Evolutionary conservation across 441 rosid species (phyloP).

Genomic region (Jatropha podagrica): DNA sequence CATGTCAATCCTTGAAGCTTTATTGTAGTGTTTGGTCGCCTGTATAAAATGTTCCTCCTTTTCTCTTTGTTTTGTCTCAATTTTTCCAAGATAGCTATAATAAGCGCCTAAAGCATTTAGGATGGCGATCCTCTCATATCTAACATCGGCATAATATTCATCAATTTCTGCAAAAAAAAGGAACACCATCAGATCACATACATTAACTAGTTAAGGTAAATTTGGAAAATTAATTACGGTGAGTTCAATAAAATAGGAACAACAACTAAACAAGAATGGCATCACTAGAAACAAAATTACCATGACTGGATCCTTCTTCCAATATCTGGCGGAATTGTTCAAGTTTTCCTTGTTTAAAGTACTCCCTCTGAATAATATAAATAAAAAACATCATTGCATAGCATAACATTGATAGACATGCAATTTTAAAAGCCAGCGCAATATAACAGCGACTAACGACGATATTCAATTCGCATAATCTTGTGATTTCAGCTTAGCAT

Average conservation of each 20-base stretch:
- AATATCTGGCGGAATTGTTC: conserved; percentile 93
- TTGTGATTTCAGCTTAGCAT: too few species aligned
- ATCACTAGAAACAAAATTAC: conserved; percentile 33
- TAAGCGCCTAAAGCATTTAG: conserved; percentile 95
- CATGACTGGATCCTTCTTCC: conserved; percentile 98
- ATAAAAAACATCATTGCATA: not conserved
- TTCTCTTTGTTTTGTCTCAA: conserved; percentile 81
- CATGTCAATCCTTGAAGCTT: conserved; percentile 96
- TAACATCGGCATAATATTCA: conserved; percentile 95
- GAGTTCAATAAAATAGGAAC: not conserved
- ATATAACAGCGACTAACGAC: not conserved
- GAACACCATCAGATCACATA: not conserved
- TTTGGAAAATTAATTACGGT: not conserved
- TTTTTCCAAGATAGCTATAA: conserved; percentile 90
- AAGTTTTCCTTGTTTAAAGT: conserved; percentile 92
- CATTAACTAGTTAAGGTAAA: not conserved
- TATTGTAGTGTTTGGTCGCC: conserved; percentile 88
- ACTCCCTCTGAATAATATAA: conserved; percentile 71
- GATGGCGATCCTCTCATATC: conserved; percentile 96
- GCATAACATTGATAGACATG: not conserved
- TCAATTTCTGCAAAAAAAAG: conserved; percentile 65
- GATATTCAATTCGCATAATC: not conserved
- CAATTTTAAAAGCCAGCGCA: not conserved
- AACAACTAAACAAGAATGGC: not conserved
- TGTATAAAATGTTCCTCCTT: conserved; percentile 91